Base-by-base conservation (phyloP, 2,329 filamentous ascomycete genomes). In the Pseudopyricularia cyperi region DNA sequence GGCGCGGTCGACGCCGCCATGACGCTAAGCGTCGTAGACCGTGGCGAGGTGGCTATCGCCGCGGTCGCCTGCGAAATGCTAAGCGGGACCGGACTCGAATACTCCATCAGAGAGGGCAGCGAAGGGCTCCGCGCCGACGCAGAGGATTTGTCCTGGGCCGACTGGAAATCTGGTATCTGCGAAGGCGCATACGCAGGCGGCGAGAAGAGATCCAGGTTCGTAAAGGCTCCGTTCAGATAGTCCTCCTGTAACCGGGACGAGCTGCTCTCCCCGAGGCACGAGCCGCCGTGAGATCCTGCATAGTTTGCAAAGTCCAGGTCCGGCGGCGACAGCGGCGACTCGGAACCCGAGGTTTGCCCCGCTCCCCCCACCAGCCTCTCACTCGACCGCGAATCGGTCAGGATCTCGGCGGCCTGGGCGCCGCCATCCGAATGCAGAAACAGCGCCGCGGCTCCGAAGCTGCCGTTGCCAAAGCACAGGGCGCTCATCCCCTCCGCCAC, bases 61-160 rank as follows among this genome's bases (percentile, higher is more conserved):
- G 12, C 15, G n/a, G 28, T 15, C 28, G 44, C 24, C n/a, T 28
- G 44, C 24, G n/a, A 8, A 8, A 15, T 30, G 19, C 28, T 15
- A 24, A 47, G 12, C 15, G 12, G 33, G 3, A 59, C 35, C 4
- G 55, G 55, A 17, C 51, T 58, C 9, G 60, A 55, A 28, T 51
- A 55, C 30, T 60, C 60, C 51, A 61, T 52, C 5, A 61, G 50
- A 14, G 59, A 60, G 3, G 56, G 56, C 9, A 58, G 30, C 4
- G 50, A 52, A 14, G 33, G 33, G 48, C 48, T 50, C 15, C 48
- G 48, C 22, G 33, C 9, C 19, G 34, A 35, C 17, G 22, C 14
- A 19, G 48, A 17, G n/a, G 48, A 5, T 24, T 50, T 50, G 15
- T 39, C 48, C 33, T 15, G n/a, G 33, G 32, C 7, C 33, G 48